phyloP scores from a whole-genome alignment of 2,329 filamentous ascomycete genomes.

The Talaromyces sp. region DNA sequence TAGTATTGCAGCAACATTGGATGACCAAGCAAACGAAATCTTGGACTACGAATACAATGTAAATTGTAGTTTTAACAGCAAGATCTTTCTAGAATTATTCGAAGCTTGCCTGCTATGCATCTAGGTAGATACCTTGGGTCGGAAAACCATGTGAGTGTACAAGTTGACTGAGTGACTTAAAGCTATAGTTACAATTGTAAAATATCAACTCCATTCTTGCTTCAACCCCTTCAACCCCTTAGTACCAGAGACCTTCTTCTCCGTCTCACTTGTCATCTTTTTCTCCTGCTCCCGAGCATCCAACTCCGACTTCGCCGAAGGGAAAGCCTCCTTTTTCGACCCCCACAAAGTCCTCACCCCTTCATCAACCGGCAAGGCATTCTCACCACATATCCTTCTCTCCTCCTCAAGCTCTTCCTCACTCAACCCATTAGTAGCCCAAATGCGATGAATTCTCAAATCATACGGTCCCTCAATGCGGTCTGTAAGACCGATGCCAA shows the following conservation, averaged over 20 bases:
- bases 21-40: neutral
- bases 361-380: slow-evolving; percentile 35
- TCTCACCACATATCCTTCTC: slow-evolving; percentile 34
- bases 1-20: neutral
- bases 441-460: slow-evolving; percentile 76
- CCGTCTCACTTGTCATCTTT: slow-evolving; percentile 13
- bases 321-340: slow-evolving; percentile 5
- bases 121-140: too few species aligned
- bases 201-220: slow-evolving; percentile 27
- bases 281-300: slow-evolving; percentile 8
- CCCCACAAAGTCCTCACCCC: slow-evolving; percentile 29
- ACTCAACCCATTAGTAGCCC: slow-evolving; percentile 73
- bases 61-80: neutral
- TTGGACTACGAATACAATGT: neutral
- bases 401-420: slow-evolving; percentile 39
- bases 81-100: neutral
- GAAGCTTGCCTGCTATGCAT: neutral
- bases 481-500: slow-evolving; percentile 87
- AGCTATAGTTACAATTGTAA: neutral
- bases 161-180: neutral
- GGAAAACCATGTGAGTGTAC: neutral
- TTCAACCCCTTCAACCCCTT: slow-evolving; percentile 33
- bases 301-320: slow-evolving; percentile 4
- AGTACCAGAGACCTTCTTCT: slow-evolving; percentile 20
- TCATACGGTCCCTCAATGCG: slow-evolving; percentile 84